Percentiles rank a stretch among this genome's conserved stretches.
phyloP scores from a whole-genome alignment of 2,329 filamentous ascomycete genomes.

The Paecilomyces niveus region DNA sequence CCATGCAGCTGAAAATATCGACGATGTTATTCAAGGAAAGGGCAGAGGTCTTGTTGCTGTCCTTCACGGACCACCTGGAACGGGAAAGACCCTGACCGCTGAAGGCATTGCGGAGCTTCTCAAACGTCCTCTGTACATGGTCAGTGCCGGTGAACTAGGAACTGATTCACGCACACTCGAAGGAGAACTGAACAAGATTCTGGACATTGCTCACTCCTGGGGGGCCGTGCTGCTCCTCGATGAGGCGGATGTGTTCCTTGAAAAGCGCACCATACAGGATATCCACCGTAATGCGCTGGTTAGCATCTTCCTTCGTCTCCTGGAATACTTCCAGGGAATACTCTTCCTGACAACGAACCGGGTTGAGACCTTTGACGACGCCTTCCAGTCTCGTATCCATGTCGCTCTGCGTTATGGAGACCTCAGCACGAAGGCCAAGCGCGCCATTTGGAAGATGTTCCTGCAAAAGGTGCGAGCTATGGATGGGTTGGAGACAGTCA shows the following conservation, averaged over 20 bases:
- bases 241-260: slow-evolving; percentile 77
- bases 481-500: slow-evolving; percentile 48
- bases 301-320: slow-evolving; percentile 74
- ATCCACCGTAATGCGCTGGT: slow-evolving; percentile 80
- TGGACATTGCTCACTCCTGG: slow-evolving; percentile 82
- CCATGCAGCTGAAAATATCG: slow-evolving; percentile 71
- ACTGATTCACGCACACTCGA: slow-evolving; percentile 70
- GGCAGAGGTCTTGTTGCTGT: slow-evolving; percentile 78
- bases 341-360: slow-evolving; percentile 85
- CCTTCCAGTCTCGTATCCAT: slow-evolving; percentile 82
- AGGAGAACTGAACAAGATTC: slow-evolving; percentile 69
- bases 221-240: slow-evolving; percentile 78
- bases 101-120: slow-evolving; percentile 80
- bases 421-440: slow-evolving; percentile 64
- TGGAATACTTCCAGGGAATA: slow-evolving; percentile 91
- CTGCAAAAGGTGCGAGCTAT: slow-evolving; percentile 63
- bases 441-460: slow-evolving; percentile 77
- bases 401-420: slow-evolving; percentile 76
- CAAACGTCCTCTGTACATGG: slow-evolving; percentile 75
- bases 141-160: slow-evolving; percentile 73
- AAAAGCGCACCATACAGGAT: slow-evolving; percentile 75
- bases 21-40: slow-evolving; percentile 76
- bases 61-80: slow-evolving; percentile 77
- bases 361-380: slow-evolving; percentile 80
- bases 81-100: slow-evolving; percentile 81